phyloP scores from a whole-genome alignment of 352 stramenopile species.

The Aphanomyces euteiches region DNA sequence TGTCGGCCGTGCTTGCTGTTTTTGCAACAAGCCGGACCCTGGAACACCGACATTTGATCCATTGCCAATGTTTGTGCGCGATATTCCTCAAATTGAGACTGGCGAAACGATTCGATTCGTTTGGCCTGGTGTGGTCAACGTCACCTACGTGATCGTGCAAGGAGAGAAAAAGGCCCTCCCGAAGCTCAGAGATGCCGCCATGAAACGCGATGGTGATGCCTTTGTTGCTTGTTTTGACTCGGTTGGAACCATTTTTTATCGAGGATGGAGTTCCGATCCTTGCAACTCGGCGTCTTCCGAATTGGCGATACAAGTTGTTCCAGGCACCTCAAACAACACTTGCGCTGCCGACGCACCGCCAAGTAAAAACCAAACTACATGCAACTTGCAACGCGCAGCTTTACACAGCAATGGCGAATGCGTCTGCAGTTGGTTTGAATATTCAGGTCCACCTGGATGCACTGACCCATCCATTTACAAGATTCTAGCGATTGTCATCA shows the following conservation, averaged over 20 bases:
- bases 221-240: conserved; percentile 13
- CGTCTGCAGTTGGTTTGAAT: conserved; percentile 3
- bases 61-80: background rate
- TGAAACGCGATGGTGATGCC: conserved; percentile 12
- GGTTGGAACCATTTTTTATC: background rate
- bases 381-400: conserved; percentile 8
- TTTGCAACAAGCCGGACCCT: conserved; percentile 4
- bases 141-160: conserved; percentile 5
- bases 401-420: background rate
- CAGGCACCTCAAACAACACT: background rate
- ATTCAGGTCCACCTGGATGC: background rate
- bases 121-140: conserved; percentile 9
- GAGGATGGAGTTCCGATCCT: background rate
- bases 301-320: background rate
- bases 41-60: conserved; percentile 6
- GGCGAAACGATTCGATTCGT: conserved; percentile 1
- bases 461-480: conserved; percentile 16
- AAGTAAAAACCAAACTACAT: background rate
- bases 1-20: background rate
- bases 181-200: background rate
- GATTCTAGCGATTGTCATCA: conserved; percentile 5
- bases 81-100: background rate
- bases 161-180: conserved; percentile 4
- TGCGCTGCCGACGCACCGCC: background rate
- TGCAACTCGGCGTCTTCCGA: conserved; percentile 8